Evolutionary conservation across 1,139 yeast species (phyloP).

Genomic region (Yamadazyma epiphylla): DNA sequence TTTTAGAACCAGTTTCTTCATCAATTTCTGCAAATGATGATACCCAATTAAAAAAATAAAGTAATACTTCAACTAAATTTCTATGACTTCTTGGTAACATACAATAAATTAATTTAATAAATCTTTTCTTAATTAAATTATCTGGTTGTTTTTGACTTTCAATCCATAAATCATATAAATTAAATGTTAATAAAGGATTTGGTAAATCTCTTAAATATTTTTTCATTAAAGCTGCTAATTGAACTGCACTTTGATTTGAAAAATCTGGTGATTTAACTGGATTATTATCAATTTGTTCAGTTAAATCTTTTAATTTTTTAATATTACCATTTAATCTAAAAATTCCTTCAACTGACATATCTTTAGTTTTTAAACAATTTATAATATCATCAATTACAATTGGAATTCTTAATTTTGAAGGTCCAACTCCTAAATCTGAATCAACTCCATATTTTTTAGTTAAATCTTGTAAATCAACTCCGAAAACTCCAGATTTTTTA

Average conservation of each 20-base stretch:
- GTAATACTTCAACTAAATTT: constrained; percentile 80
- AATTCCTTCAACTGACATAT: constrained; percentile 95
- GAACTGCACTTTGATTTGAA: constrained; percentile 79
- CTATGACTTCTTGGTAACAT: constrained; percentile 81
- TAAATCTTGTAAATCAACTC: constrained; percentile 67
- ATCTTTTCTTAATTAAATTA: constrained; percentile 44
- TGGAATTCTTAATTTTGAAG: constrained; percentile 76
- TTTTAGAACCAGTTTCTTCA: constrained; percentile 86
- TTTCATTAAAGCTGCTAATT: constrained; percentile 89
- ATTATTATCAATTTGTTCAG: constrained; percentile 68
- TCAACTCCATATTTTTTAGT: constrained; percentile 81
- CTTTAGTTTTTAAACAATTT: constrained; percentile 81
- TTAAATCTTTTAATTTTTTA: constrained; percentile 69
- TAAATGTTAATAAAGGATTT: constrained; percentile 79
- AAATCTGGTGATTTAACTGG: constrained; percentile 76
- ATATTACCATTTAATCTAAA: constrained; percentile 96
- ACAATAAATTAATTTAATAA: constrained; percentile 70
- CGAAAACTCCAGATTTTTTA: constrained; percentile 57
- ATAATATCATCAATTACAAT: constrained; percentile 83
- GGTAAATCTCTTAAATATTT: constrained; percentile 92
- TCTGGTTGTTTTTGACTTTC: constrained; percentile 61
- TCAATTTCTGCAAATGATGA: constrained; percentile 91
- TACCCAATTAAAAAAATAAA: constrained; percentile 90
- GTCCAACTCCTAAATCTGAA: constrained; percentile 84
- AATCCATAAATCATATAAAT: constrained; percentile 78